Percentiles rank a stretch among this genome's conserved stretches.
Evolutionary conservation across 805 yeast genomes (phyloP).

Genomic region (Zygosaccharomyces kombuchaensis): DNA sequence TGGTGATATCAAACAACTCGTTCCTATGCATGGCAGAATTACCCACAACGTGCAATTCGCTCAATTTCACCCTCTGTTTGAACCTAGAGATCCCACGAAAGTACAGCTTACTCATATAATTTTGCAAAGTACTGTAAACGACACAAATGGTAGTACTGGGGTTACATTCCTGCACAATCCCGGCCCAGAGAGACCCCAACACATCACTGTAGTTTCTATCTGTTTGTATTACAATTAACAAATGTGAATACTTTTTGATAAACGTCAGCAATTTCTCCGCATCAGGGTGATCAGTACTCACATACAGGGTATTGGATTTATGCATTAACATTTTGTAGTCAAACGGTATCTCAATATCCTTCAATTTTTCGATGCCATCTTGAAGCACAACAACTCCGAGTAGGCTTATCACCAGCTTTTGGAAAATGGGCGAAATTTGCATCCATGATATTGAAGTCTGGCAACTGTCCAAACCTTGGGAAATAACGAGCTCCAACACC

Average conservation of each 20-base stretch:
- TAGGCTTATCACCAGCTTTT: conserved; percentile 11
- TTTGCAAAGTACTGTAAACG: conserved; percentile 21
- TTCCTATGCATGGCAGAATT: conserved; percentile 1
- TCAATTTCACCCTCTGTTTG: conserved; percentile 11
- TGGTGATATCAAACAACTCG: conserved; percentile 24
- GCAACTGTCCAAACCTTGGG: conserved; percentile 22
- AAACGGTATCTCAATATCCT: conserved; percentile 8
- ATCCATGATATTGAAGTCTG: conserved; percentile 27
- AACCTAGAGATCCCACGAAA: conserved; percentile 21
- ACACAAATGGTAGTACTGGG: conserved; percentile 20
- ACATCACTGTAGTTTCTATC: conserved; percentile 23
- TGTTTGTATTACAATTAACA: conserved; percentile 24
- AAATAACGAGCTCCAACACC: conserved; percentile 22
- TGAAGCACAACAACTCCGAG: conserved; percentile 25
- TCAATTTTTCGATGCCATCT: conserved; percentile 12
- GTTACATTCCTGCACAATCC: conserved; percentile 11
- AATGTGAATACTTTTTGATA: conserved; percentile 10
- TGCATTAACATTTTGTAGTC: conserved; percentile 16
- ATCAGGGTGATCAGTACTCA: conserved; percentile 15
- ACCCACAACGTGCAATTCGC: conserved; percentile 29
- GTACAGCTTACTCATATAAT: conserved; percentile 29
- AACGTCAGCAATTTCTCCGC: conserved; percentile 10
- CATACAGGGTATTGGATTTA: conserved; percentile 12
- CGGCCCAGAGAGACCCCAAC: conserved; percentile 14
- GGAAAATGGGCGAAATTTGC: conserved; percentile 15